These are phyloP conservation scores for Russula brevipes DNA, from an alignment of 768 basidiomycete species.

Conservation along the genomic window DNA sequence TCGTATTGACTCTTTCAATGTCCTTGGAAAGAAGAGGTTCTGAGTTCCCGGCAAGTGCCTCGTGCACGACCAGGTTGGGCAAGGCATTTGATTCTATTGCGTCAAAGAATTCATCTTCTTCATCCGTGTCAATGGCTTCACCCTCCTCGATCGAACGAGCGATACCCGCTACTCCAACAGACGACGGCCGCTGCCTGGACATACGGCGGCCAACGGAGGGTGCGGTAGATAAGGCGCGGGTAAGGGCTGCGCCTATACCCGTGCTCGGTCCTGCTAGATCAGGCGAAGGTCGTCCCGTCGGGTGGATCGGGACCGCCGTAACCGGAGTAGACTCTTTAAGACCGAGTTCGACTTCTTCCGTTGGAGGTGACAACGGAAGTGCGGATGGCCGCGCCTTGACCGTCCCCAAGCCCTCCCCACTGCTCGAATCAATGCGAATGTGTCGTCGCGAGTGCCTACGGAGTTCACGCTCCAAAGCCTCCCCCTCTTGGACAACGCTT, in stretches of 20 bases:
- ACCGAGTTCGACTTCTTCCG: slow-evolving; percentile 17
- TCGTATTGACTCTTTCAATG: slow-evolving; percentile 47
- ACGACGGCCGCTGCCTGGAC: slow-evolving; percentile 12
- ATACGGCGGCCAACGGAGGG: slow-evolving; percentile 7
- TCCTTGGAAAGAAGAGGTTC: slow-evolving; percentile 33
- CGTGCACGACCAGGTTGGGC: slow-evolving; percentile 67
- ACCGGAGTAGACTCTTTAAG: not conserved
- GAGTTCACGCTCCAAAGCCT: slow-evolving; percentile 76
- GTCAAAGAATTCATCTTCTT: slow-evolving; percentile 97
- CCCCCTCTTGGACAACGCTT: slow-evolving; percentile 81
- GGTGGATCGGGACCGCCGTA: slow-evolving; percentile 12
- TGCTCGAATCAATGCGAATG: slow-evolving; percentile 38
- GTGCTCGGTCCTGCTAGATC: not conserved
- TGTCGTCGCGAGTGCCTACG: slow-evolving; percentile 54
- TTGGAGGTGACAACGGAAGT: slow-evolving; percentile 17
- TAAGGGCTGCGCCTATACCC: not conserved
- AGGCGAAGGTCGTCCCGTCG: not conserved
- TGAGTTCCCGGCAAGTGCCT: slow-evolving; percentile 50
- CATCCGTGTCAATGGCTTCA: slow-evolving; percentile 51
- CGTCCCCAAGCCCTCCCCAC: slow-evolving; percentile 26
- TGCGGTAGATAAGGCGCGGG: slow-evolving; percentile 10
- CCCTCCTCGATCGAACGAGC: slow-evolving; percentile 30
- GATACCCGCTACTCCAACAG: not conserved
- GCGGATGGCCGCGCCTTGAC: slow-evolving; percentile 23
- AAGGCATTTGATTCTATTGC: slow-evolving; percentile 83